Conservation (phyloP, 140 eudicot genomes). For the Erigeron philadelphicus region DNA sequence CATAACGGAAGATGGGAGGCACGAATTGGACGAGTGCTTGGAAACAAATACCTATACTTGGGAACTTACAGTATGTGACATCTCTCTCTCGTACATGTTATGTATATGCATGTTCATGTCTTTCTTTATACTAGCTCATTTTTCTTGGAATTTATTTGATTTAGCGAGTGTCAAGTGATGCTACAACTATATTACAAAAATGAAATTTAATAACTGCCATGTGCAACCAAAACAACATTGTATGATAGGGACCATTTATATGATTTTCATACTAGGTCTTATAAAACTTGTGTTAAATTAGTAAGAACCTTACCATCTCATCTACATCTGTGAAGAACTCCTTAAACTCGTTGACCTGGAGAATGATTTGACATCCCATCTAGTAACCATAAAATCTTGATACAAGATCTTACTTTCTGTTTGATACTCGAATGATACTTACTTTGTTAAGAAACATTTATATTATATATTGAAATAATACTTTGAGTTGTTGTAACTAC, state of each 20-base stretch:
- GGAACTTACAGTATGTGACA: conserved; percentile 74
- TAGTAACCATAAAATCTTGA: too few relatives aligned
- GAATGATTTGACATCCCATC: too few relatives aligned
- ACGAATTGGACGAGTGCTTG: conserved; percentile 80
- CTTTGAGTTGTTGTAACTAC: not conserved
- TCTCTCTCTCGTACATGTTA: conserved; percentile 4
- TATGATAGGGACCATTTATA: too few relatives aligned
- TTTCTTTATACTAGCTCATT: not conserved
- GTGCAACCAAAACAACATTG: too few relatives aligned
- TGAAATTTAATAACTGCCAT: not conserved
- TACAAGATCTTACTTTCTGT: too few relatives aligned
- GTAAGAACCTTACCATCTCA: too few relatives aligned
- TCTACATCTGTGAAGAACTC: too few relatives aligned
- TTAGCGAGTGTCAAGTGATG: not conserved
- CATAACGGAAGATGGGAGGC: conserved; percentile 98
- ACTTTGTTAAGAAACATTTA: not conserved
- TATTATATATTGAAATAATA: not conserved
- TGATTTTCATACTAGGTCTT: too few relatives aligned
- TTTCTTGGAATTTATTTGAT: not conserved
- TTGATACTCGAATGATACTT: not conserved
- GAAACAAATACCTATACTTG: conserved; percentile 78
- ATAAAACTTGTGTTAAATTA: too few relatives aligned
- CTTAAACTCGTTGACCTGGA: too few relatives aligned
- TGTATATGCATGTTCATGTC: not conserved
- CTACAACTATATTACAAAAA: not conserved